Base-by-base conservation (phyloP, 2,329 filamentous ascomycete species). In the Chalaropsis thielavioides region DNA sequence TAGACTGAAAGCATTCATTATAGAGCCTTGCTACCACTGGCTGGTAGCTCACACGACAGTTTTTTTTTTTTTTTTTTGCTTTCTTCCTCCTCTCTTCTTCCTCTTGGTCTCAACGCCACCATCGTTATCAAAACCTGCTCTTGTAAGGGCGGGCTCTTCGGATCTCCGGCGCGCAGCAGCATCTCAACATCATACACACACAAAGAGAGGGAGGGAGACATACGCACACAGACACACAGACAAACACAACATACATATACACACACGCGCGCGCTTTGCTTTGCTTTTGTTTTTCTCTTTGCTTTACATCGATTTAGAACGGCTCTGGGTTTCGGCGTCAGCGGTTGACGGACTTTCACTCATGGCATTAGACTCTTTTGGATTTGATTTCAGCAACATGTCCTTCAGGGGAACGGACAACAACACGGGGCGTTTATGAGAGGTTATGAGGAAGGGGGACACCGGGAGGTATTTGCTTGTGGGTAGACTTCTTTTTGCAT, bases 1-100 rank as follows among this genome's bases (percentile, higher is more conserved):
- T 11, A 56, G 27, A 27, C 22, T 56, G 51, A 56, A 56, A 27
- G 51, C 51, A 56, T 56, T 56, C 51, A 31, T 56, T 56, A 15
- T 56, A 56, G 51, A 56, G 51, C 51, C 24, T 56, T 56, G 51
- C 51, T 56, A n/a, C 51, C 51, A 56, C 51, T 35, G 51, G 51
- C 51, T 56, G 51, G 51, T 56, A 56, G 27, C 51, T 56, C 27
- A 35, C 51, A 56, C 51, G 51, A 56, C 51, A 56, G 27, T 56
- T 35, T 56, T 31, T 24, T 19, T 56, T 15, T 31, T 44, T 44
- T n/a, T 44, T n/a, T 19, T 13, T 56, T 10, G 3, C 6, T 13
- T 56, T 13, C 13, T 31, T 31, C 22, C 51, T 2, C 8, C 11
- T 31, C 15, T 15, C 3, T 19, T 56, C 51, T 19, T 56, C 27